Conservation (phyloP, 441 rosid genomes). For the Biscutella laevigata region DNA sequence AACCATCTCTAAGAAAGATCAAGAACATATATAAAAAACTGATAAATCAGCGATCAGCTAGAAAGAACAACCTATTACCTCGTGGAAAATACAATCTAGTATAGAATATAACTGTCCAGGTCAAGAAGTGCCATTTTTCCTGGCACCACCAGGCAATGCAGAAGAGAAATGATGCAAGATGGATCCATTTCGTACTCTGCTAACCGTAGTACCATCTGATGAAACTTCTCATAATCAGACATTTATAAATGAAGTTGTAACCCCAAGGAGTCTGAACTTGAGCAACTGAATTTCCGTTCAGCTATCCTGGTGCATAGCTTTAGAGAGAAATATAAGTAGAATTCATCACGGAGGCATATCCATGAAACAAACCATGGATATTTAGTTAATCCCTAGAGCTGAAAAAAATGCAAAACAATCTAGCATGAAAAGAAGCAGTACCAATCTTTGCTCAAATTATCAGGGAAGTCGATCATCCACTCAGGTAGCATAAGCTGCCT, state of each 20-base stretch:
- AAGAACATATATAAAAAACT: background rate
- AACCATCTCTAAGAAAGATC: conserved; percentile 9
- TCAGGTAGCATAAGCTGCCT: conserved; percentile 80
- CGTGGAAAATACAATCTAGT: conserved; percentile 91
- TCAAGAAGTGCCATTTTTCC: conserved; percentile 51
- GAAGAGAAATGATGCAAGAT: conserved; percentile 82
- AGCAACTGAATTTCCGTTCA: background rate
- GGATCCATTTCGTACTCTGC: conserved; percentile 72
- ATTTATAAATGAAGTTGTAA: background rate
- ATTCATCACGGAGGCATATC: too few relatives aligned
- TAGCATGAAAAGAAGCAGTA: conserved; percentile 2
- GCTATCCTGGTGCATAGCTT: too few relatives aligned
- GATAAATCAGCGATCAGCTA: background rate
- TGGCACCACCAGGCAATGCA: conserved; percentile 72
- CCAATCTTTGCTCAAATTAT: conserved; percentile 62
- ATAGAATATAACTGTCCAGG: conserved; percentile 68
- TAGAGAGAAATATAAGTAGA: too few relatives aligned
- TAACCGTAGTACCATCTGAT: conserved; percentile 66
- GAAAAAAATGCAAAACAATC: too few relatives aligned
- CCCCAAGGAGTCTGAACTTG: too few relatives aligned
- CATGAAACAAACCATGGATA: too few relatives aligned
- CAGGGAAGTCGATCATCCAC: conserved; percentile 95
- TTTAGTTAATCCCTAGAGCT: too few relatives aligned
- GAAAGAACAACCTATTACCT: conserved; percentile 36
- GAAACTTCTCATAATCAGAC: conserved; percentile 35